A percentile compares a stretch with the other conserved stretches of the same genome.
Conservation (phyloP, 768 basidiomycete species). For the Austroboletus festivus region DNA sequence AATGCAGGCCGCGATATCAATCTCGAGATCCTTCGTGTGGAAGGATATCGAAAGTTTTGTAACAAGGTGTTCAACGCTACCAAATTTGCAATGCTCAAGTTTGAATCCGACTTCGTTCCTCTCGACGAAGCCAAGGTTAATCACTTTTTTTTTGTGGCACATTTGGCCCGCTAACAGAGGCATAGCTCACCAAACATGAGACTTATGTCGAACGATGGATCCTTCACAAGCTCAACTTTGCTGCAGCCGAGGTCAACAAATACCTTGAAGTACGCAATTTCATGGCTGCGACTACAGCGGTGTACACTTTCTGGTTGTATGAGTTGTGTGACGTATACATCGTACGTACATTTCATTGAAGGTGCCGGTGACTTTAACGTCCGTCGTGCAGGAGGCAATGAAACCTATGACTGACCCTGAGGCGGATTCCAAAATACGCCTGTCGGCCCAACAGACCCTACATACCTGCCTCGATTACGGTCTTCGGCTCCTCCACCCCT, state of each 20-base stretch:
- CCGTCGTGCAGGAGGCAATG: conserved; percentile 80
- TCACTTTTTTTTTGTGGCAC: conserved; percentile 7
- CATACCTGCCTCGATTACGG: conserved; percentile 94
- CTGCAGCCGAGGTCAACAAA: conserved; percentile 72
- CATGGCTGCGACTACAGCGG: conserved; percentile 82
- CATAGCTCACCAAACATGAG: conserved; percentile 83
- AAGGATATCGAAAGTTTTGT: conserved; percentile 99
- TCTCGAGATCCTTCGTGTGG: conserved; percentile 90
- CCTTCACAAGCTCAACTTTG: conserved; percentile 86
- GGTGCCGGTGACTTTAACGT: not conserved
- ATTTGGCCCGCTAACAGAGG: conserved; percentile 5
- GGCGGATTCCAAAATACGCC: conserved; percentile 55
- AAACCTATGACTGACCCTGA: conserved; percentile 93
- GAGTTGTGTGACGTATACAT: conserved; percentile 99
- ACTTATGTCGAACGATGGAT: conserved; percentile 94
- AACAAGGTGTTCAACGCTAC: conserved; percentile 99
- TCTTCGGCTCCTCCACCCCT: conserved; percentile 87
- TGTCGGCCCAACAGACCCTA: conserved; percentile 91
- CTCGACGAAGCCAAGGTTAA: conserved; percentile 61
- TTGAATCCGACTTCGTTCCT: conserved; percentile 82
- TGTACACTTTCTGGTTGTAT: conserved; percentile 95
- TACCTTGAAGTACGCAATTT: conserved; percentile 82
- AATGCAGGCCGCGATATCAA: conserved; percentile 91
- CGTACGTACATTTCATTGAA: conserved; percentile 43
- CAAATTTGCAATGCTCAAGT: conserved; percentile 98